Percentiles rank a stretch among this genome's conserved stretches.
Evolutionary conservation across 192 early-diverging fungal genomes (phyloP).

Genomic region (Diversispora eburnea): DNA sequence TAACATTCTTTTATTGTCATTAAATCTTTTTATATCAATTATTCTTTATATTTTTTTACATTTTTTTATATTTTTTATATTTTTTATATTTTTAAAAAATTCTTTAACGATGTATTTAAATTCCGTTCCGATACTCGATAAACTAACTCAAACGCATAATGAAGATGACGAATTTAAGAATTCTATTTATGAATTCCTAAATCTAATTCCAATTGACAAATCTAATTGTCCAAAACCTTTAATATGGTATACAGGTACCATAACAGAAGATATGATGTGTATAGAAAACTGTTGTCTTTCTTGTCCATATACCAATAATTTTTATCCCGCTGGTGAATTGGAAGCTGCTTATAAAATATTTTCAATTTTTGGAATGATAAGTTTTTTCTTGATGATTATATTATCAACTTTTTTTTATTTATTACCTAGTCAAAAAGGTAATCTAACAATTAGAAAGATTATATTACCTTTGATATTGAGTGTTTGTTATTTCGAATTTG

Average conservation of each 20-base stretch:
- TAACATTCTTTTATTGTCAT: too few relatives aligned
- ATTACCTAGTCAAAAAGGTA: conserved; percentile 18
- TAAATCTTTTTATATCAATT: too few relatives aligned
- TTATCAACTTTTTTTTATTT: background rate
- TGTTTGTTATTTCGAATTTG: background rate
- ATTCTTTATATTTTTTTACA: too few relatives aligned
- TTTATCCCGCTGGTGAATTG: background rate
- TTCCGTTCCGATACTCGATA: too few relatives aligned
- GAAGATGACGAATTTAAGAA: too few relatives aligned
- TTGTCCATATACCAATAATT: conserved; percentile 20
- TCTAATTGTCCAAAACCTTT: background rate
- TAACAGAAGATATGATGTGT: background rate
- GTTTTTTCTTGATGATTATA: conserved; percentile 18
- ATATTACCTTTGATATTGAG: conserved; percentile 22
- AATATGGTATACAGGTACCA: background rate
- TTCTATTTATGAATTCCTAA: too few relatives aligned
- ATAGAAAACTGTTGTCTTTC: conserved; percentile 4
- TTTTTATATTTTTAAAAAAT: too few relatives aligned
- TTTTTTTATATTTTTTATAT: too few relatives aligned
- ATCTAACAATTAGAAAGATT: conserved; percentile 6
- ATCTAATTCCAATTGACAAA: too few relatives aligned
- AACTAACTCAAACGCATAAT: too few relatives aligned
- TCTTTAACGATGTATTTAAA: too few relatives aligned
- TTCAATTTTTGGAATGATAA: conserved; percentile 10
- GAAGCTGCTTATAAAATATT: background rate